Conservation (phyloP, 495 filamentous ascomycete genomes). For the Penicillium simplicissimum region DNA sequence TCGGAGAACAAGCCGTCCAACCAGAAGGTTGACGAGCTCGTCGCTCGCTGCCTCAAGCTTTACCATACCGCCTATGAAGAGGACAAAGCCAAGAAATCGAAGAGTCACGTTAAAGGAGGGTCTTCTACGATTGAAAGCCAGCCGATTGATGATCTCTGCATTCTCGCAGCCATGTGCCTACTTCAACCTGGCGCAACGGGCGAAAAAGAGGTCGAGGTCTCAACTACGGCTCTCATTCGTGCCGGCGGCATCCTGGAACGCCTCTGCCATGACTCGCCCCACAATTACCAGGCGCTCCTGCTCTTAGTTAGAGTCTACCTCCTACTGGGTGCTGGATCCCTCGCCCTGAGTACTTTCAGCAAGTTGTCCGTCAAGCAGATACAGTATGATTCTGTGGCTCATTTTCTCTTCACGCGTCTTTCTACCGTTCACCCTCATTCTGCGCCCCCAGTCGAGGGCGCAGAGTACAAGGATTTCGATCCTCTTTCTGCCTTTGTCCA, state of each 20-base stretch:
- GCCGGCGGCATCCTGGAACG: conserved; percentile 52
- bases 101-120: conserved; percentile 1
- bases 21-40: conserved; percentile 44
- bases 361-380: conserved; percentile 61
- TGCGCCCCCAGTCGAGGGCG: conserved; percentile 41
- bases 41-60: conserved; percentile 47
- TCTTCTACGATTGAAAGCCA: conserved; percentile 53
- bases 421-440: conserved; percentile 57
- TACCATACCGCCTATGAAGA: conserved; percentile 36
- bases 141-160: conserved; percentile 56
- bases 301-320: conserved; percentile 56
- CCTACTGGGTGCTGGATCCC: conserved; percentile 53
- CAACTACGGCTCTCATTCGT: conserved; percentile 49
- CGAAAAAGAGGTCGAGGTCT: conserved; percentile 21
- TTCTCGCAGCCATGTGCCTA: conserved; percentile 58
- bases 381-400: conserved; percentile 59
- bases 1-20: conserved; percentile 33
- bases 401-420: conserved; percentile 58
- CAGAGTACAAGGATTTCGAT: conserved; percentile 47
- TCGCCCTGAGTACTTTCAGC: conserved; percentile 54
- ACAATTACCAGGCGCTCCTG: conserved; percentile 60
- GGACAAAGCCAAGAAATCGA: conserved; percentile 6
- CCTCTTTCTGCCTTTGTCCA: conserved; percentile 44
- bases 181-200: conserved; percentile 39
- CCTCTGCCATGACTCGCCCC: conserved; percentile 51